phyloP scores from a whole-genome alignment of 169 alveolate genomes.

The Babesia bovis region DNA sequence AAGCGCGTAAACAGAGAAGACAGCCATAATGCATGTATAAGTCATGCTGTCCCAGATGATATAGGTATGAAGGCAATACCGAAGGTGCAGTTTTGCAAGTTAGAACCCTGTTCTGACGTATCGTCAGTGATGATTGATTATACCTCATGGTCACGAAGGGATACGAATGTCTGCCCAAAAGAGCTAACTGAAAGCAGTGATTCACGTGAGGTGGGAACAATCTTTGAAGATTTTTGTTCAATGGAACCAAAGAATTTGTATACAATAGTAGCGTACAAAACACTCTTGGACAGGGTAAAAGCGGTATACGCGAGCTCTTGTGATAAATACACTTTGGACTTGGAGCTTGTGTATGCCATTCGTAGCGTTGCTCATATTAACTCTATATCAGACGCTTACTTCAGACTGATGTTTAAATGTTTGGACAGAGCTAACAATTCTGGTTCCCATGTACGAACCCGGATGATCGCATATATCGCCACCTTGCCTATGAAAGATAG shows the following conservation, averaged over 20 bases:
- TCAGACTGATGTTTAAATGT: conserved; percentile 12
- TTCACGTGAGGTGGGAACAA: background rate
- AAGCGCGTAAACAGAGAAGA: background rate
- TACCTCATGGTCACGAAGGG: background rate
- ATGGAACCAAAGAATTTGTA: background rate
- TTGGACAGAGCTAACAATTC: background rate
- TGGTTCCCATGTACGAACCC: background rate
- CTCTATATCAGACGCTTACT: background rate
- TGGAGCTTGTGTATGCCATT: conserved; percentile 7
- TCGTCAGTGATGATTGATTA: background rate
- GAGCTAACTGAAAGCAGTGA: conserved; percentile 22
- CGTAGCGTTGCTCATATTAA: conserved; percentile 5
- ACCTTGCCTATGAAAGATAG: background rate
- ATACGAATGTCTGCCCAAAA: conserved; percentile 5
- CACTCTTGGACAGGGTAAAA: background rate
- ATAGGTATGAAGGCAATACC: background rate
- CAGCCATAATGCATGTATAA: background rate
- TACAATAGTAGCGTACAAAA: background rate
- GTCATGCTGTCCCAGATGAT: background rate
- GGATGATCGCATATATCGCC: conserved; percentile 13
- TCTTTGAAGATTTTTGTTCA: background rate
- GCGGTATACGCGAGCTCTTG: background rate
- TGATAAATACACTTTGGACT: background rate
- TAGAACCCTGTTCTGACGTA: background rate
- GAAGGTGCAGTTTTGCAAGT: background rate